Percentiles rank a stretch among this genome's conserved stretches.
Conservation (phyloP, 352 stramenopile species). For the Phytophthora syringae region DNA sequence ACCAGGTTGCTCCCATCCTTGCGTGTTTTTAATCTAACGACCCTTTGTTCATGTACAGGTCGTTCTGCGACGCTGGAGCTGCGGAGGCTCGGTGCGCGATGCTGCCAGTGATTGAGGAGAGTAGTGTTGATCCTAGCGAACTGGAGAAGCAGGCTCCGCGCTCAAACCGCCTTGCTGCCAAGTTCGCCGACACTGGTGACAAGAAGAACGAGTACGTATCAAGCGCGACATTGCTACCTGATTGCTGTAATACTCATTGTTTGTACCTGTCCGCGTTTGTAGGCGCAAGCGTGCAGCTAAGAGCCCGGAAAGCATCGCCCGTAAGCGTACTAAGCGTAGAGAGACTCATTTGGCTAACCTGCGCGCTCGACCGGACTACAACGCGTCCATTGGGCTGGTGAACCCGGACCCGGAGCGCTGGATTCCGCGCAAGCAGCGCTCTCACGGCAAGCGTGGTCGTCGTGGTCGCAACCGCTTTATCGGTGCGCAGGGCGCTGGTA, state of each 20-base stretch:
- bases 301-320: conserved; percentile 71
- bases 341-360: conserved; percentile 67
- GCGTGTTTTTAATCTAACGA: conserved; percentile 17
- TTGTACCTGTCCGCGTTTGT: not conserved
- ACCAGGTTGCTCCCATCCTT: not conserved
- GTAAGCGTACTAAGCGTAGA: conserved; percentile 77
- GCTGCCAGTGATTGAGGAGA: conserved; percentile 66
- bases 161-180: conserved; percentile 67
- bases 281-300: conserved; percentile 78
- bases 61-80: conserved; percentile 73
- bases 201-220: conserved; percentile 84
- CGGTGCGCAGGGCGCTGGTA: conserved; percentile 77
- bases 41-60: conserved; percentile 40
- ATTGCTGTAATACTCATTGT: conserved; percentile 12
- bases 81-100: conserved; percentile 69
- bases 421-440: conserved; percentile 89
- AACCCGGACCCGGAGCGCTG: conserved; percentile 84
- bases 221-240: not conserved
- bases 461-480: conserved; percentile 86
- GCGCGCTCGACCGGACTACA: conserved; percentile 72
- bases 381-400: conserved; percentile 76
- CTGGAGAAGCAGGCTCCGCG: conserved; percentile 67
- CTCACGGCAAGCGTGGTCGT: conserved; percentile 75
- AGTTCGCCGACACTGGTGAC: conserved; percentile 61
- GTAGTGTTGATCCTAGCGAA: conserved; percentile 60